A percentile compares a stretch with the other conserved stretches of the same genome.
These are phyloP conservation scores for Gnaphalium uliginosum DNA, from an alignment of 129 eudicot species.

Conservation along the genomic window DNA sequence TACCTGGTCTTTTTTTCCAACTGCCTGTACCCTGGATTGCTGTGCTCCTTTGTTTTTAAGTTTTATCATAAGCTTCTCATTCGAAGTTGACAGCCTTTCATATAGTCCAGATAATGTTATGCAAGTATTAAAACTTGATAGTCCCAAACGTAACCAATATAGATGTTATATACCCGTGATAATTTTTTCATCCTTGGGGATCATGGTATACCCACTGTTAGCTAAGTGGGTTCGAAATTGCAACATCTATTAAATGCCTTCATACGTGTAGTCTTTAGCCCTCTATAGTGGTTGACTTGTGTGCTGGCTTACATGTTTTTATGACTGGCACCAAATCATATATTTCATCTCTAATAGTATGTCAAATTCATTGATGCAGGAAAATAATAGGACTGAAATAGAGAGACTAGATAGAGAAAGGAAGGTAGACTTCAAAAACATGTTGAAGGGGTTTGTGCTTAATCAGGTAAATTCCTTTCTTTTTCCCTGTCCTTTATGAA, in stretches of 20 bases:
- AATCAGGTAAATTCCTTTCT: slow-evolving; percentile 65
- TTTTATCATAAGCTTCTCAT: not conserved
- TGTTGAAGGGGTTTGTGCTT: slow-evolving; percentile 86
- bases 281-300: not conserved
- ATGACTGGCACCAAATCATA: not conserved
- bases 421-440: slow-evolving; percentile 59
- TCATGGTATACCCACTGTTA: not conserved
- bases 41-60: not conserved
- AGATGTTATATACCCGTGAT: not conserved
- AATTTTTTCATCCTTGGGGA: not conserved
- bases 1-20: not conserved
- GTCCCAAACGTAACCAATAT: not conserved
- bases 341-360: not conserved
- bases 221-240: not conserved
- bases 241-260: not conserved
- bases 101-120: not conserved
- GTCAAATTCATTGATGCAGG: slow-evolving; percentile 53
- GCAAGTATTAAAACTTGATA: not conserved
- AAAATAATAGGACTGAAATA: slow-evolving; percentile 73
- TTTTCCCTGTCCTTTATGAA: not conserved
- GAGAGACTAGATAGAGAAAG: slow-evolving; percentile 74
- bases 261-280: not conserved
- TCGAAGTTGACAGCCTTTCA: not conserved
- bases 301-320: not conserved
- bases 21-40: not conserved